Percentiles rank a stretch among this genome's conserved stretches.
Evolutionary conservation across 1,284 basidiomycete species (phyloP).

Genomic region (Ganoderma meredithae): DNA sequence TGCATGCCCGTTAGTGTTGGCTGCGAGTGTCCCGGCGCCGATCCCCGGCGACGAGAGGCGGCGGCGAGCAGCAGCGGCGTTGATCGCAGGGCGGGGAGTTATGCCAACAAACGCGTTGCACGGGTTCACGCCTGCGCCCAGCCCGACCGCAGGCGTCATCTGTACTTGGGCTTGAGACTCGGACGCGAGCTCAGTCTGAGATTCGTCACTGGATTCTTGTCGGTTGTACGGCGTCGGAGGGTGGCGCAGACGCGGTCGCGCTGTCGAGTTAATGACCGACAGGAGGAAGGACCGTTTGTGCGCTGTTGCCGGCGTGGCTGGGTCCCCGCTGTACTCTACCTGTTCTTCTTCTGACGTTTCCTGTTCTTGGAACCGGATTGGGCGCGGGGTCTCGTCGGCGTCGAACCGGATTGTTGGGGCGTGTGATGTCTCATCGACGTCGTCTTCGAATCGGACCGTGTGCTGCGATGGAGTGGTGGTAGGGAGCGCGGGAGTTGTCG

Average conservation of each 20-base stretch:
- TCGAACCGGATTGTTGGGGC: conserved; percentile 11
- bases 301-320: conserved; percentile 64
- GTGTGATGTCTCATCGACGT: conserved; percentile 9
- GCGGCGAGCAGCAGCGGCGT: conserved; percentile 23
- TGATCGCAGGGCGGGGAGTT: conserved; percentile 58
- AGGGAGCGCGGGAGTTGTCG: conserved; percentile 30
- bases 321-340: conserved; percentile 31
- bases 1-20: background rate
- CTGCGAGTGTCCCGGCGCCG: conserved; percentile 32
- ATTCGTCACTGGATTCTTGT: conserved; percentile 38
- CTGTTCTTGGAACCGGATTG: conserved; percentile 12
- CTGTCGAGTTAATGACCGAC: conserved; percentile 78
- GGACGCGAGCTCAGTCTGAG: conserved; percentile 17
- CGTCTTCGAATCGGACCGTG: conserved; percentile 26
- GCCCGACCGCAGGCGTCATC: conserved; percentile 19
- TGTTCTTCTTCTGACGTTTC: conserved; percentile 22
- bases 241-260: conserved; percentile 70
- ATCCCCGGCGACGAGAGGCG: conserved; percentile 59
- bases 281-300: conserved; percentile 79
- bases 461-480: conserved; percentile 36
- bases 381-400: conserved; percentile 35
- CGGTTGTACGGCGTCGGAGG: conserved; percentile 67
- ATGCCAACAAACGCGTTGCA: conserved; percentile 65
- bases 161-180: conserved; percentile 18
- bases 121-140: conserved; percentile 40